Base-by-base conservation (phyloP, 1,139 yeast genomes). In the Saccharomyces hybrid region DNA sequence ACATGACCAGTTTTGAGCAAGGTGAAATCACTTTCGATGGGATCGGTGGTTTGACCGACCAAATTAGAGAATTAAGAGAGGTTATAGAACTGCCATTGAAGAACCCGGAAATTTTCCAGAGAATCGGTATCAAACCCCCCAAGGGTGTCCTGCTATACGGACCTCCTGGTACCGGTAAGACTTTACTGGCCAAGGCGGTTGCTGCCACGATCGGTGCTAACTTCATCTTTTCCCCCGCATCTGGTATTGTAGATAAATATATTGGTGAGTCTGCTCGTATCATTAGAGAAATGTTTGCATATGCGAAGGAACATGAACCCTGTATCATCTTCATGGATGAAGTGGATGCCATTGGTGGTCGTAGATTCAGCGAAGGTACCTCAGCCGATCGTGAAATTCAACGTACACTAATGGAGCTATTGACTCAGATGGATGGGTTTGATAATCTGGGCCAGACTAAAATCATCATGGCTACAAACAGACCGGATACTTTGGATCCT, bases 151-250 rank as follows among this genome's bases (percentile, higher is more conserved):
- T 95, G 61, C 78, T 95, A 56, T 95, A 95, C 68, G 99, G 99
- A 2, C 99, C 99, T n/a, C 99, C 99, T 28, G 99, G 99, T 66
- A 93, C 99, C 0, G 99, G 99, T 70, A 93, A 93, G 71, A 93
- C 99, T 0, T 76, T 93, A 59, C 78, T 93, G 65, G 99, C 99
- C 11, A 91, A 93, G 69, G 99, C 99, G 0, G 98, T 91, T 48
- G 99, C 99, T 4, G 98, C 99, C 50, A 93, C 98, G 4, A 89
- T 95, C 66, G 99, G 98, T 52, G 97, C 98, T 51, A 95, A 95
- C 73, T 95, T 95, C 74, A 93, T 95, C 60, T 93, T 93, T 67
- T 88, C 96, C 11, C 99, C 99, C 11, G 98, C 99, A 1, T 88
- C 96, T 5, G 99, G 96, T 49, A 95, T 95, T 70, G 99, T 95